Evolutionary conservation across 2,329 filamentous ascomycete genomes (phyloP).

Genomic region (Aspergillus caelatus): DNA sequence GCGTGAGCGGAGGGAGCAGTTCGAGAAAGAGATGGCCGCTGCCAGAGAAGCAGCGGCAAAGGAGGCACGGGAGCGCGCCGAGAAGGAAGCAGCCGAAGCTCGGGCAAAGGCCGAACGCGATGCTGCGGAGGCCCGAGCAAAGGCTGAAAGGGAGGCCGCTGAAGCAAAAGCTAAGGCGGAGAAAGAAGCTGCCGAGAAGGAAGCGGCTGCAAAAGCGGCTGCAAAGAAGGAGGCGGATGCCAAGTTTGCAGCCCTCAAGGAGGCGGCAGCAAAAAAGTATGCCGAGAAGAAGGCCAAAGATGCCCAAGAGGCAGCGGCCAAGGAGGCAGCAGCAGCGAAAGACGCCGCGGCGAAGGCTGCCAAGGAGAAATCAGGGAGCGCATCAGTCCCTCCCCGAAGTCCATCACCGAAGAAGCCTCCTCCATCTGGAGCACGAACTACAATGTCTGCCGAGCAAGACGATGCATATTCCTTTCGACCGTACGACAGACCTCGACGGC

Average conservation of each 20-base stretch:
- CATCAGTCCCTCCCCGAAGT: constrained; percentile 33
- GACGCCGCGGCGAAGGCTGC: constrained; percentile 29
- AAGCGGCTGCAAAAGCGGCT: constrained; percentile 49
- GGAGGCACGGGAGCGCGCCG: constrained; percentile 31
- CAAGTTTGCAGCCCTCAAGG: constrained; percentile 42
- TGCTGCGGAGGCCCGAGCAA: constrained; percentile 28
- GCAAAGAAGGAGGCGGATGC: constrained; percentile 43
- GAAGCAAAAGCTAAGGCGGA: constrained; percentile 39
- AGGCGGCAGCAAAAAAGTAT: constrained; percentile 42
- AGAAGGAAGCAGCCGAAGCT: constrained; percentile 39
- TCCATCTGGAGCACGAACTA: constrained; percentile 28
- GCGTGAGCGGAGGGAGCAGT: constrained; percentile 43
- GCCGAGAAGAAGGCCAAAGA: constrained; percentile 42
- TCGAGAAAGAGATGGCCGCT: constrained; percentile 41
- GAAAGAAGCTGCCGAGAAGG: constrained; percentile 66
- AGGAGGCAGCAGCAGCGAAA: constrained; percentile 28
- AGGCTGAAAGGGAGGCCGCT: constrained; percentile 27
- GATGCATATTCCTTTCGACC: constrained; percentile 74
- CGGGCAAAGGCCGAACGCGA: constrained; percentile 36
- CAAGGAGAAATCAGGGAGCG: constrained; percentile 31
- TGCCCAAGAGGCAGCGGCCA: constrained; percentile 31
- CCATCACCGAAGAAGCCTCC: constrained; percentile 45
- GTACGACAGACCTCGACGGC: constrained; percentile 69
- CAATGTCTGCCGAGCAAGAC: constrained; percentile 56
- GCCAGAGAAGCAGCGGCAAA: constrained; percentile 28